phyloP scores from a whole-genome alignment of 75 land plant genomes.

The Pseudotsuga menziesii region DNA sequence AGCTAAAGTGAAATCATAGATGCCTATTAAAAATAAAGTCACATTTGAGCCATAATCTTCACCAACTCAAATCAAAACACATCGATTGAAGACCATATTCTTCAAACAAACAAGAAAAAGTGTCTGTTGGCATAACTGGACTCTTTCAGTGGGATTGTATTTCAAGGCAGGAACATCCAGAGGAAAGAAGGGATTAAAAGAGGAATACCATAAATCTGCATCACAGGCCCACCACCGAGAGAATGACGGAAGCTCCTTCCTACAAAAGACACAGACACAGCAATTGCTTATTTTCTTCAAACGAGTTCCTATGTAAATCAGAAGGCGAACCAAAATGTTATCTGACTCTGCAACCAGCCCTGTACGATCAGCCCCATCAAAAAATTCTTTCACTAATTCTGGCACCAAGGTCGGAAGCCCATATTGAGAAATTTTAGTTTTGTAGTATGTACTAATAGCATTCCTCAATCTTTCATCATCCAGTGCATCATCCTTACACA shows the following conservation, averaged over 20 bases:
- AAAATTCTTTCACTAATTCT: background rate
- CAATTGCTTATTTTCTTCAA: background rate
- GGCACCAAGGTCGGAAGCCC: background rate
- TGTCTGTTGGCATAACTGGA: too few species aligned
- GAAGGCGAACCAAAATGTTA: background rate
- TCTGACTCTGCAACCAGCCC: background rate
- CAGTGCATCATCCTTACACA: background rate
- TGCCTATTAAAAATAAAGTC: background rate
- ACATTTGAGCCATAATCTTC: background rate
- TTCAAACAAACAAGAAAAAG: background rate
- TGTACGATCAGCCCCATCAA: background rate
- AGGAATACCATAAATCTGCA: background rate
- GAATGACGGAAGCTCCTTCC: background rate
- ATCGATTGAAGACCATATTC: background rate
- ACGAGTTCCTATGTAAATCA: background rate
- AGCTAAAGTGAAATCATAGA: background rate
- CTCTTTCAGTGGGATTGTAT: too few species aligned
- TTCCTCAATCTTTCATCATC: background rate
- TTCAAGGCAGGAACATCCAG: too few species aligned
- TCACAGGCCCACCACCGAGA: conserved; percentile 6
- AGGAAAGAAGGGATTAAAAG: background rate
- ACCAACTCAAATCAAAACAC: background rate
- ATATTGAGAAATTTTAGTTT: background rate
- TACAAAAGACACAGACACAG: background rate
- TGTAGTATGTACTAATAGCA: background rate